Base-by-base conservation (phyloP, 768 basidiomycete genomes). In the Stropharia rugosoannulata region DNA sequence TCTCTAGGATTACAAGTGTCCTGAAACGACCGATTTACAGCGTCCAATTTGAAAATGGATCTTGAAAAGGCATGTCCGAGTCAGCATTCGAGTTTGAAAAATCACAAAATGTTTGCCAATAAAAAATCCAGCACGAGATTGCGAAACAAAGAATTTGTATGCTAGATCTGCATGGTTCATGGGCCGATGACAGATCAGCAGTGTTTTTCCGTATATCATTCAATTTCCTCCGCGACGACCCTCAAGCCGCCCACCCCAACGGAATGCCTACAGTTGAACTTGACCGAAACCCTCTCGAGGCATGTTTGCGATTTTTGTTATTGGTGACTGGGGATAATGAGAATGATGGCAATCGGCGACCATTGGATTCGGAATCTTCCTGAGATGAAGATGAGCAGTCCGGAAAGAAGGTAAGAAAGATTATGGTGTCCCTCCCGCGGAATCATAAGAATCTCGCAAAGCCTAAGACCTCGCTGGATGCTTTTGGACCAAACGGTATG, bases 191-290 rank as follows among this genome's bases (percentile, higher is more conserved):
- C 53, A 83, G 80, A 0, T 87, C 86, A 10, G 88, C 86, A 18
- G 89, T 89, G 5, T 95, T 93, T 72, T 85, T 95, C 55, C 86
- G 95, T 0, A 82, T 96, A 25, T 87, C 90, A 1, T 95, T 97
- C 73, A 86, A 83, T 1, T 98, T 98, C 64, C 95, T 95, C 0
- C 78, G 83, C 22, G 82, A 83, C 41, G 98, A 98, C 65, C 89
- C 91, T 0, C 77, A 83, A 5, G 78, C 79, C 0, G 60, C 60
- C 1, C 74, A 85, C 62, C 90, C 92, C 0, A 76, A 81, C 9
- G 83, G 87, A 16, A 85, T 80, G 0, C 90, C 92, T 0, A 76
- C 77, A 9, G 82, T 98, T 43, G 92, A 94, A 47, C 76, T 98
- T 2, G 95, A 98, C 65, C 83, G 86, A 16, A 92, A 82, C 60